Evolutionary conservation across 495 filamentous ascomycete genomes (phyloP), one percentile per base, ranked within the genome.

Genomic region (Pseudevernia furfuracea): DNA sequence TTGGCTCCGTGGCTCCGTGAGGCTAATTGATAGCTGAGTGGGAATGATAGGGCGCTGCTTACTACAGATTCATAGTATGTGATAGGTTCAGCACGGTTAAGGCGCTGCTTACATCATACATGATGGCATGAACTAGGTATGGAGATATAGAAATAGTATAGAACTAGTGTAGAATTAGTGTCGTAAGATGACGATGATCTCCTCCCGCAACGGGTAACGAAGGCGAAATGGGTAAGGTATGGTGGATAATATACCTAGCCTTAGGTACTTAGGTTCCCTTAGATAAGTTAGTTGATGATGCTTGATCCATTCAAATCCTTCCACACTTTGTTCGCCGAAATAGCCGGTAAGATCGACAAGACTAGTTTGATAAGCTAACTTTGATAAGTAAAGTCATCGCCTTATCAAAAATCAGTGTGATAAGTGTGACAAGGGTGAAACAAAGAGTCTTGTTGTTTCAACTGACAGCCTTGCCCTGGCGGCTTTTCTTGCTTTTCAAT

Each of bases 121-220:
- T 39, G 0, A 21, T 23, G 21, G 10, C 28, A 23, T 7, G 30
- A 2, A 19, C 21, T 25, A 3, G 3, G 11, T 23, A 28, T 53
- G 49, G n/a, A 53, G n/a, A n/a, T n/a, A n/a, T n/a, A n/a, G n/a
- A n/a, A n/a, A n/a, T n/a, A n/a, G n/a, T n/a, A n/a, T n/a, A n/a
- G n/a, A n/a, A n/a, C n/a, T 53, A 6, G 32, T 53, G 28, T 28
- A 30, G 11, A 2, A 21, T 53, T 32, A 53, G 28, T 4, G 49
- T 4, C 1, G 1, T n/a, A 30, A 53, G 43, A 34, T 25, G 59
- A 61, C 48, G 25, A 1, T 64, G 53, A 64, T 64, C 62, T n/a
- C 55, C 53, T 58, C 62, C 62, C 62, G 62, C 55, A 64, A 59
- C 55, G 55, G 55, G 39, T 46, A 64, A 64, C 21, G 32, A 46